A percentile compares a stretch with the other conserved stretches of the same genome.
These are phyloP conservation scores for Xylariaceae sp. DNA, from an alignment of 2,329 filamentous ascomycete genomes.

Conservation along the genomic window DNA sequence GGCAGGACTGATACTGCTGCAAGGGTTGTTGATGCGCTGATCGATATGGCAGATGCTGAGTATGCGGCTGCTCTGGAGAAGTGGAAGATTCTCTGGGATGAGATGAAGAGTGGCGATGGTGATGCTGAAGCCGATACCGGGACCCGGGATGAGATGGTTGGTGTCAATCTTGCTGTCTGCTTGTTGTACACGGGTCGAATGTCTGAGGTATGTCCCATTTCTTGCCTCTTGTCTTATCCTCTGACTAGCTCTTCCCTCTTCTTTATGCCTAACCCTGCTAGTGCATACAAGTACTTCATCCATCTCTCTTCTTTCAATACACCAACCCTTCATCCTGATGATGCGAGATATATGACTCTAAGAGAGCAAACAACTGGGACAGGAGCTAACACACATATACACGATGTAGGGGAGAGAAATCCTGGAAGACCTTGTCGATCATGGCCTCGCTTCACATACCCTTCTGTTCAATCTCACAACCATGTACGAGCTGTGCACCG, in stretches of 20 bases:
- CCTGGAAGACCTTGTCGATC: conserved; percentile 62
- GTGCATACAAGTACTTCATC: not conserved
- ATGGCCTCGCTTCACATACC: conserved; percentile 67
- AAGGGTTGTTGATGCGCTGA: conserved; percentile 60
- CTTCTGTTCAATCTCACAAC: conserved; percentile 87
- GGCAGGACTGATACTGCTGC: conserved; percentile 37
- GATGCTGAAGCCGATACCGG: no score
- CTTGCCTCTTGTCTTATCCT: not conserved
- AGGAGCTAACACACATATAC: not conserved
- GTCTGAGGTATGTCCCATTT: conserved; percentile 53
- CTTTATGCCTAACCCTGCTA: no score
- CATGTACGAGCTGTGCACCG: conserved; percentile 86
- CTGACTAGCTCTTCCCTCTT: not conserved
- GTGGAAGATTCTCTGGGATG: conserved; percentile 54
- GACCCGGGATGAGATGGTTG: conserved; percentile 61
- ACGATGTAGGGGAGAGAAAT: conserved; percentile 55
- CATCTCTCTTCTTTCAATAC: no score
- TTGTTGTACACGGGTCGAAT: conserved; percentile 77
- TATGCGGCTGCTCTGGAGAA: conserved; percentile 59
- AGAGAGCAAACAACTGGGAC: conserved; percentile 14
- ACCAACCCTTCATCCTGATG: not conserved
- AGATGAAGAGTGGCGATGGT: no score
- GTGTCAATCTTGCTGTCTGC: conserved; percentile 80
- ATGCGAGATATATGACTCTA: not conserved
- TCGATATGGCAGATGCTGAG: conserved; percentile 73